Conservation (phyloP, 306 rosid species). For the Gastrolobium villosum region DNA sequence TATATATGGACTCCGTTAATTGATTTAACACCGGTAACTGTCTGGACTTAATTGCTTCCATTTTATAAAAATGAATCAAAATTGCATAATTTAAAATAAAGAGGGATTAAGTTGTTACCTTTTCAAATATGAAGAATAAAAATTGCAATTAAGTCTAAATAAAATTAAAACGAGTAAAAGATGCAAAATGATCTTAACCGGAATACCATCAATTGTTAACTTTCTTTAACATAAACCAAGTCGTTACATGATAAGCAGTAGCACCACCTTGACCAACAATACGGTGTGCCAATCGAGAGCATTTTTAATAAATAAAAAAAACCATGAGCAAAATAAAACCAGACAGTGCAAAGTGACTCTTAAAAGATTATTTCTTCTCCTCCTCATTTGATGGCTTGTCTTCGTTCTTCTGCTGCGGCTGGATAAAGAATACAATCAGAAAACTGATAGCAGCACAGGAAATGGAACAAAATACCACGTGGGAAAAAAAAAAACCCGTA, state of each 20-base stretch:
- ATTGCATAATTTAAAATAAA: no score
- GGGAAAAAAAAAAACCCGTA: background rate
- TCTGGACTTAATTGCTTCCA: no score
- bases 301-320: background rate
- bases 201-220: constrained; percentile 12
- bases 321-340: constrained; percentile 39
- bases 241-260: constrained; percentile 3
- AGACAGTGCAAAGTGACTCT: constrained; percentile 38
- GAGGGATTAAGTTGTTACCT: no score
- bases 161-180: background rate
- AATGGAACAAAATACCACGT: constrained; percentile 21
- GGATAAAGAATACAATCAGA: constrained; percentile 46
- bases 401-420: constrained; percentile 73
- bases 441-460: constrained; percentile 38
- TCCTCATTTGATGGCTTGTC: constrained; percentile 76
- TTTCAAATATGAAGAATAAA: background rate
- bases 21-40: no score
- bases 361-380: constrained; percentile 58
- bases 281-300: constrained; percentile 11
- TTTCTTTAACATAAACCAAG: constrained; percentile 11
- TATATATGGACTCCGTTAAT: no score
- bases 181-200: constrained; percentile 1
- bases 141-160: background rate
- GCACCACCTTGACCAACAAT: constrained; percentile 12
- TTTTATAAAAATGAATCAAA: no score